Evolutionary conservation across 1,139 yeast genomes (phyloP), one percentile per base, ranked within the genome.

Genomic region (Yamadazyma diddensiae): DNA sequence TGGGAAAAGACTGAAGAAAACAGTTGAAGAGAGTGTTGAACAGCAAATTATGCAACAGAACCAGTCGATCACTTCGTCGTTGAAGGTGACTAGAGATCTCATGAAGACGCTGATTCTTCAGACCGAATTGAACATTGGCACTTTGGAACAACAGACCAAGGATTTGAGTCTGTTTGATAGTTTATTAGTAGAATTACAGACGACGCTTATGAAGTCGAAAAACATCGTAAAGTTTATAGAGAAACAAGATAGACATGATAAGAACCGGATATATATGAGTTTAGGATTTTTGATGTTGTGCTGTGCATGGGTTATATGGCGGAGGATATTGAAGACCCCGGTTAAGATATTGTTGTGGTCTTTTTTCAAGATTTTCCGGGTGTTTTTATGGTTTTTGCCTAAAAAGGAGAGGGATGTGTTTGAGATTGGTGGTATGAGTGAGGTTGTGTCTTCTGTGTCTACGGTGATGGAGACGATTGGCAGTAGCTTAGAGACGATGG

Each of bases 231-330:
- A 68, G 41, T 72, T 79, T 37, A 75, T 82, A 34, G 86, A 82
- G 46, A 77, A 77, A 47, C 84, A 85, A 31, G 87, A 83, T 46
- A 64, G 69, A 35, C 59, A 70, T 40, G 92, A 83, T 47, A 66
- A 83, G 32, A 62, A 73, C 30, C 60, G 77, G 35, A 81, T 82
- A 49, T 75, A 78, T 42, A 54, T 73, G 33, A 68, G 85, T 19
- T 47, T 82, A 28, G 77, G 76, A 13, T 78, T 82, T 42, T 67
- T 82, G 36, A 59, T 69, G 3, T 42, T 69, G 2, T 81, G 80
- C 22, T 62, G 83, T 41, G 50, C 59, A 3, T 81, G 85, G 82
- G 77, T 82, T 14, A 42, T 81, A 2, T 82, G 83, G 79, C 59
- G 81, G 42, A 61, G 90, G 35, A 62, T 82, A 3, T 56, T 82